A percentile compares a stretch with the other conserved stretches of the same genome.
phyloP scores from a whole-genome alignment of 1,139 yeast species.

The Pichia kudriavzevii region DNA sequence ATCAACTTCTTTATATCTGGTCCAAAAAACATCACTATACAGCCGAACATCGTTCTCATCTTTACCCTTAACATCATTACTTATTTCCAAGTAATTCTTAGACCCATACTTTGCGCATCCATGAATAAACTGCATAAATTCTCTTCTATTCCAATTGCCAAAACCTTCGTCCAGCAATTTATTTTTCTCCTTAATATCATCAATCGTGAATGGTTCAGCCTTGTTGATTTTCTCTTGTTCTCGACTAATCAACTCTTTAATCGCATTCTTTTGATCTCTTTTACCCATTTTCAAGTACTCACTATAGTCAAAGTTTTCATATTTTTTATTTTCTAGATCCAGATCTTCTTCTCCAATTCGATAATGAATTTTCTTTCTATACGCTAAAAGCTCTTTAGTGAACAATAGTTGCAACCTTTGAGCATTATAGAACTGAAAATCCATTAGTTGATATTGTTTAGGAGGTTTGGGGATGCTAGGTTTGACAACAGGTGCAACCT shows the following conservation, averaged over 20 bases:
- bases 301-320: conserved; percentile 35
- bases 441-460: conserved; percentile 63
- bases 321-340: conserved; percentile 38
- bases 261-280: conserved; percentile 31
- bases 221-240: conserved; percentile 64
- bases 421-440: conserved; percentile 80
- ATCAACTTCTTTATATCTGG: conserved; percentile 59
- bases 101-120: conserved; percentile 79
- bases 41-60: conserved; percentile 58
- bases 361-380: conserved; percentile 65
- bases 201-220: conserved; percentile 69
- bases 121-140: conserved; percentile 78
- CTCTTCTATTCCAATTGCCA: conserved; percentile 78
- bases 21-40: conserved; percentile 73
- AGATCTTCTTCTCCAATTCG: conserved; percentile 45
- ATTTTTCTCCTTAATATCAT: conserved; percentile 60
- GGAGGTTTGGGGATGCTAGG: conserved; percentile 63
- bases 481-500: conserved; percentile 29
- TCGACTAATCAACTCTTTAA: conserved; percentile 37
- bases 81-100: conserved; percentile 48
- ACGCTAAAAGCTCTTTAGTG: conserved; percentile 71
- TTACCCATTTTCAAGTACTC: conserved; percentile 36
- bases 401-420: conserved; percentile 57
- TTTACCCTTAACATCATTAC: conserved; percentile 62
- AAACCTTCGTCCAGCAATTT: conserved; percentile 59